Conservation (phyloP, 345 rosid species). For the Lepidium africanum region DNA sequence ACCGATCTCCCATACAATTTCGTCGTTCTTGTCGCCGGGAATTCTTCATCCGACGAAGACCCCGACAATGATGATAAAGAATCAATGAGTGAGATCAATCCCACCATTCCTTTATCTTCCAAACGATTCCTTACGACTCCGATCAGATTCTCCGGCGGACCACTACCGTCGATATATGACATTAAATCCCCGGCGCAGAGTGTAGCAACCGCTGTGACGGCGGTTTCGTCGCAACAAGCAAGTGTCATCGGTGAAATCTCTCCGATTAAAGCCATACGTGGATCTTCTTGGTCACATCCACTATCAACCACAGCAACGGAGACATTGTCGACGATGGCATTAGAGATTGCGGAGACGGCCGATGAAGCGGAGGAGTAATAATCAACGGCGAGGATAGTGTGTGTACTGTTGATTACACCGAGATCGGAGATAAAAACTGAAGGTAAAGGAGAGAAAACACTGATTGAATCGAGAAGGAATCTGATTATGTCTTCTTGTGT, state of each 20-base stretch:
- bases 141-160: conserved; percentile 77
- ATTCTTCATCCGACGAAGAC: conserved; percentile 62
- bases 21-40: conserved; percentile 6
- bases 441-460: conserved; percentile 64
- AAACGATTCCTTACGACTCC: conserved; percentile 46
- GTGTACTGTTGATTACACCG: conserved; percentile 43
- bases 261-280: conserved; percentile 38
- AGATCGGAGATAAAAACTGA: conserved; percentile 64
- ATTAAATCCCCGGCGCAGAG: conserved; percentile 76
- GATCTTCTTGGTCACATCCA: conserved; percentile 27
- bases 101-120: conserved; percentile 46
- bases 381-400: conserved; percentile 35
- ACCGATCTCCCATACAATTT: conserved; percentile 41
- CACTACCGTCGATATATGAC: conserved; percentile 90
- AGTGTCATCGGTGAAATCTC: conserved; percentile 80
- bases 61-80: conserved; percentile 21
- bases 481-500: conserved; percentile 86
- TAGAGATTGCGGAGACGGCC: conserved; percentile 41
- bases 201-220: conserved; percentile 57
- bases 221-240: conserved; percentile 58
- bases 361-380: conserved; percentile 73
- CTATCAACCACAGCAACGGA: conserved; percentile 73
- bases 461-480: conserved; percentile 73
- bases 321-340: conserved; percentile 42
- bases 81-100: conserved; percentile 46